These are phyloP conservation scores for Dioszegia crocea DNA, from an alignment of 768 basidiomycete genomes.

Conservation along the genomic window DNA sequence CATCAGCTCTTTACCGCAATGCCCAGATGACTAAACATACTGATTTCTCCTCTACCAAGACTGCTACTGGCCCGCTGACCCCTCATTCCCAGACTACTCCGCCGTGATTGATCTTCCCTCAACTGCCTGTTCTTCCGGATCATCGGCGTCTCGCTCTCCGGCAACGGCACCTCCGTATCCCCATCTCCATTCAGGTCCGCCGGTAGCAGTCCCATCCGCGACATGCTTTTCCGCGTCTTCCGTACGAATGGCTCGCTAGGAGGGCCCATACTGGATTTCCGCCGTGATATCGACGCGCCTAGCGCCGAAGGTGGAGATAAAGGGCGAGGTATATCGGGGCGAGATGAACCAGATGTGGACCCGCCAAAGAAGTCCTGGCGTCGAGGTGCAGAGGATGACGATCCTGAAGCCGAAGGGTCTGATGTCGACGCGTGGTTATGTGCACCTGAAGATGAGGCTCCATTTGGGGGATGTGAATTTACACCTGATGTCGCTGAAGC, in stretches of 20 bases:
- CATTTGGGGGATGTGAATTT: too few relatives aligned
- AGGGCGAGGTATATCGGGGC: conserved; percentile 21
- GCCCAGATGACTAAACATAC: conserved; percentile 26
- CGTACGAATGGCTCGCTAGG: conserved; percentile 22
- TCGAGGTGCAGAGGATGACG: neutral
- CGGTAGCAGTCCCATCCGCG: conserved; percentile 4
- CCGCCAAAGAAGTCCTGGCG: neutral
- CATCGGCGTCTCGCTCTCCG: conserved; percentile 46
- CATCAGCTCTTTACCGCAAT: neutral
- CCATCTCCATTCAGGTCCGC: conserved; percentile 21
- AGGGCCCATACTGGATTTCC: conserved; percentile 23
- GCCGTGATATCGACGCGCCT: neutral
- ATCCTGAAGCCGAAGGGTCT: conserved; percentile 5
- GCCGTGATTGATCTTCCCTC: conserved; percentile 32
- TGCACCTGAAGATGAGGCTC: neutral
- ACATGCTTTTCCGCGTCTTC: conserved; percentile 33
- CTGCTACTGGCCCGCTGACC: conserved; percentile 44
- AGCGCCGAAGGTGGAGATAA: conserved; percentile 9
- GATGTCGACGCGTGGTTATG: neutral
- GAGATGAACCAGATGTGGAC: conserved; percentile 14
- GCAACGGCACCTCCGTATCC: conserved; percentile 39
- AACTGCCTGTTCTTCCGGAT: conserved; percentile 45
- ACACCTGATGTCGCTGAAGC: neutral
- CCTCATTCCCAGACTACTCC: conserved; percentile 39
- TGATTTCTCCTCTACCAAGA: conserved; percentile 46